A percentile compares a stretch with the other conserved stretches of the same genome.
phyloP scores from a whole-genome alignment of 768 basidiomycete species.

The Podaxis carcinomalis region DNA sequence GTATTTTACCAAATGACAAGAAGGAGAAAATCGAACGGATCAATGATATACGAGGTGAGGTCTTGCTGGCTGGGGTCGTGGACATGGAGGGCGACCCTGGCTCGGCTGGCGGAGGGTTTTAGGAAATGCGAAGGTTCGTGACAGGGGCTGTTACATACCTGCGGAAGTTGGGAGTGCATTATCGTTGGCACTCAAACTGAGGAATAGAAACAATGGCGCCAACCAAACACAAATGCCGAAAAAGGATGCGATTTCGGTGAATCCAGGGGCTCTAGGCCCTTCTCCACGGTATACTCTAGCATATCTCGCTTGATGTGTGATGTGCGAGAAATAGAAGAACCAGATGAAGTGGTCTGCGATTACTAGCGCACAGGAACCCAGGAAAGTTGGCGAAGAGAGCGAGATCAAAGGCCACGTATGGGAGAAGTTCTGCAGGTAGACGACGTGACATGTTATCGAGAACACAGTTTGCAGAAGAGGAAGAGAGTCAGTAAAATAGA shows the following conservation, averaged over 20 bases:
- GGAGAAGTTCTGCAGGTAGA: constrained; percentile 94
- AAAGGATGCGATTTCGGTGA: constrained; percentile 78
- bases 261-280: constrained; percentile 36
- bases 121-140: background rate
- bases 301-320: constrained; percentile 62
- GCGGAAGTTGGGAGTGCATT: constrained; percentile 83
- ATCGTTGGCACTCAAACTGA: constrained; percentile 95
- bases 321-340: constrained; percentile 90
- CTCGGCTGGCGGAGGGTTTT: constrained; percentile 22
- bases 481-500: constrained; percentile 78
- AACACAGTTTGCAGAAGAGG: constrained; percentile 73
- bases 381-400: constrained; percentile 77
- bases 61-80: constrained; percentile 17
- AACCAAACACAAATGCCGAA: constrained; percentile 86
- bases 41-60: constrained; percentile 47
- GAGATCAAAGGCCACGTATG: constrained; percentile 89
- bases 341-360: constrained; percentile 91
- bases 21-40: constrained; percentile 62
- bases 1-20: constrained; percentile 36
- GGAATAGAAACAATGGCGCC: constrained; percentile 88
- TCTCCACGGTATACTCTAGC: constrained; percentile 42
- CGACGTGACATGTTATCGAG: constrained; percentile 77
- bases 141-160: constrained; percentile 28
- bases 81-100: constrained; percentile 36
- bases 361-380: constrained; percentile 82